Percentiles rank a stretch among this genome's conserved stretches.
These are phyloP conservation scores for Lophiostoma macrostomum DNA, from an alignment of 495 filamentous ascomycete species.

Conservation along the genomic window DNA sequence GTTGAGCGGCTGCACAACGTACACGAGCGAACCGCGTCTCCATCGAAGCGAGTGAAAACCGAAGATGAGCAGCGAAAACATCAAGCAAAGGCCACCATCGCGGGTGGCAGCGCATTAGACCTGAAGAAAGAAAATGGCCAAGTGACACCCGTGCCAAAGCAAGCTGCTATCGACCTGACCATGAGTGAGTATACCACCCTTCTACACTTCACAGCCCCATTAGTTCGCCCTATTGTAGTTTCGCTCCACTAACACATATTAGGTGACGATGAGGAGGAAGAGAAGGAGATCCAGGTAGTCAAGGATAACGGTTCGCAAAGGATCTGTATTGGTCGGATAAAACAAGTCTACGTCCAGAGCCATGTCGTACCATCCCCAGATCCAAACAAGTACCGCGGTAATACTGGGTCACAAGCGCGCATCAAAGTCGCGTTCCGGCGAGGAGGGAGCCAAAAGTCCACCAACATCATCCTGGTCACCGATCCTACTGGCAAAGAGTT, in stretches of 20 bases:
- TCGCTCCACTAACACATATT: background rate
- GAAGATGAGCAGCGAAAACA: constrained; percentile 38
- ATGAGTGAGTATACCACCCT: constrained; percentile 17
- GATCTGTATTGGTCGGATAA: constrained; percentile 82
- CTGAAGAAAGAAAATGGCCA: constrained; percentile 58
- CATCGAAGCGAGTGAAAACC: constrained; percentile 65
- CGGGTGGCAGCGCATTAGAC: constrained; percentile 57
- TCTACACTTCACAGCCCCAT: background rate
- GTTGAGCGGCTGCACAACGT: constrained; percentile 69
- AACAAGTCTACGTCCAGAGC: constrained; percentile 65
- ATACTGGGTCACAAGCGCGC: constrained; percentile 59
- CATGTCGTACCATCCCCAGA: constrained; percentile 63
- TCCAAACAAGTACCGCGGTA: constrained; percentile 54
- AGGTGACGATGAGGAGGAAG: constrained; percentile 48
- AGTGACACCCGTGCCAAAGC: constrained; percentile 45
- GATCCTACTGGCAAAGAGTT: constrained; percentile 70
- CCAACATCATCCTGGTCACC: constrained; percentile 60
- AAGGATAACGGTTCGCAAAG: constrained; percentile 49
- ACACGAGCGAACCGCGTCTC: constrained; percentile 56
- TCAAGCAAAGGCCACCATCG: constrained; percentile 41
- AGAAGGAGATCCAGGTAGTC: constrained; percentile 56
- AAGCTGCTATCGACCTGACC: constrained; percentile 26
- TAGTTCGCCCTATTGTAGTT: too few relatives aligned
- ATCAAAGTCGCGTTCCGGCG: constrained; percentile 68
- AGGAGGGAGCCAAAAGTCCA: constrained; percentile 43